Evolutionary conservation across 257 asterid species (phyloP), one percentile per base, ranked within the genome.

Genomic region (Leptodermis oblonga): DNA sequence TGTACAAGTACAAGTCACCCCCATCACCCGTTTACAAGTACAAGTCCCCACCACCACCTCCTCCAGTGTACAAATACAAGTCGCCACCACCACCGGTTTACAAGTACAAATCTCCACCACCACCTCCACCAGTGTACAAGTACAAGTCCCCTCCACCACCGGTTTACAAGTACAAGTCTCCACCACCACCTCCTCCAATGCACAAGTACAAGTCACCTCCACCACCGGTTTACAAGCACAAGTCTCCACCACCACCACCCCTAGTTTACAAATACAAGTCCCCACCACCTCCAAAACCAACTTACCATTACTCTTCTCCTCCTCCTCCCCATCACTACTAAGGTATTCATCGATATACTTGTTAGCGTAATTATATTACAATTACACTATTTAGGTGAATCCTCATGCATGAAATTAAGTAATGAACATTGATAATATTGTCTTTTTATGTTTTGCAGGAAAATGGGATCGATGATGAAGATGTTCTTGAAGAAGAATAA

Each of bases 241-340:
- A 51, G 28, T 51, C 58, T 7, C 58, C 58, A 22, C 58, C 58
- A n/a, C 58, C 58, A 0, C 58, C 58, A 52, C 59, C 59, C 7
- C 59, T 30, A 0, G 59, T 52, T 3, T 52, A 52, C 61, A 54
- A 54, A 25, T 53, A 53, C 62, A 58, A 58, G 42, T 58, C 64
- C 8, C 64, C 64, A 58, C 64, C 64, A 31, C 64, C 64, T 4
- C 64, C 64, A 3, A 7, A 39, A 12, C 64, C 64, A 58, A 31
- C 22, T 26, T 58, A 58, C 41, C n/a, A 58, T 28, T 58, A 58
- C 64, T 58, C 28, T 31, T 58, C 64, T 30, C 64, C 64, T 58
- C 64, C 64, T 30, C 64, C 64, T 58, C 64, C 64, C 10, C 39
- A 58, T 20, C 18, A 58, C 41, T 58, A 36, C 14, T 56, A 56